Conservation (phyloP, 2,329 filamentous ascomycete species). For the Ophiostoma ulmi region DNA sequence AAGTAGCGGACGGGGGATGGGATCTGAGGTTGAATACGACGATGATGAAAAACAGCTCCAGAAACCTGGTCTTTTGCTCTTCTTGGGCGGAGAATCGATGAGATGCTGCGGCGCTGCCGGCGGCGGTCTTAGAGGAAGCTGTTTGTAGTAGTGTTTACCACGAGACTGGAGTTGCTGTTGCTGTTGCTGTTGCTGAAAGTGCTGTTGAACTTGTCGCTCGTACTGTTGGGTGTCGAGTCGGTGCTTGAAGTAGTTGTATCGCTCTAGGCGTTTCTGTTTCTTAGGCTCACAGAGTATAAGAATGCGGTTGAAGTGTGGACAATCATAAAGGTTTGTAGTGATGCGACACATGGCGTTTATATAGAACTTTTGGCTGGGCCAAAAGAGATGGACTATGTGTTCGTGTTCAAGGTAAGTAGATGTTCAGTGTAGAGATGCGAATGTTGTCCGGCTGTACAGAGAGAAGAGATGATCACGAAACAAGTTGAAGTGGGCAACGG, state of each 20-base stretch:
- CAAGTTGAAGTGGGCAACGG: neutral
- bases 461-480: neutral
- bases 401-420: neutral
- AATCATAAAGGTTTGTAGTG: neutral
- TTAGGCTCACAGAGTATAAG: constrained; percentile 9
- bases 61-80: neutral
- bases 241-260: neutral
- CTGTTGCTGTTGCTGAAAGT: neutral
- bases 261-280: neutral
- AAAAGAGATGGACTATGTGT: neutral
- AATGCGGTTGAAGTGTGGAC: constrained; percentile 9
- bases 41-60: neutral
- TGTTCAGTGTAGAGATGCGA: neutral
- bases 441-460: neutral
- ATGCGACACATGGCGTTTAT: constrained; percentile 4
- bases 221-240: neutral
- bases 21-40: neutral
- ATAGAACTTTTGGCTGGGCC: neutral
- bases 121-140: neutral
- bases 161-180: neutral
- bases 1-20: neutral
- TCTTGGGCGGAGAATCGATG: neutral
- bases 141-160: constrained; percentile 3
- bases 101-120: neutral
- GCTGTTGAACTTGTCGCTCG: neutral